These are phyloP conservation scores for Parmelia sp. DNA, from an alignment of 495 filamentous ascomycete species.

Conservation along the genomic window DNA sequence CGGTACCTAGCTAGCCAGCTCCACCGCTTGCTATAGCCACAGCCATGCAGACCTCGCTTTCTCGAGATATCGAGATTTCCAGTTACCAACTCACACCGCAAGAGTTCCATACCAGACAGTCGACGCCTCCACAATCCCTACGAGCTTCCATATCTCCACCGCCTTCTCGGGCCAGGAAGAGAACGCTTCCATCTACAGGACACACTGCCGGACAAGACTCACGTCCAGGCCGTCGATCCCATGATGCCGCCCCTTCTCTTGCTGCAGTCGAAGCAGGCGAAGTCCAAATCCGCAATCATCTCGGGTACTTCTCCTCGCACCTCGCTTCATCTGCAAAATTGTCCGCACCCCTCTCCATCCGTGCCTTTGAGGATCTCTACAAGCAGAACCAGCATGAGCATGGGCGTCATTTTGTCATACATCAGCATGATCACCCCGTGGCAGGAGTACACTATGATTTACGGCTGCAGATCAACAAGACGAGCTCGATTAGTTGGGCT, in stretches of 20 bases:
- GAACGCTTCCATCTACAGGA: background rate
- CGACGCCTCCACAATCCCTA: constrained; percentile 17
- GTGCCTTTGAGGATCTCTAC: constrained; percentile 49
- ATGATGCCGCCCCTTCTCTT: constrained; percentile 21
- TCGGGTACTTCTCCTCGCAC: constrained; percentile 44
- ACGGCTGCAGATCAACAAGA: constrained; percentile 57
- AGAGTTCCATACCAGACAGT: background rate
- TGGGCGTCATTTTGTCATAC: constrained; percentile 58
- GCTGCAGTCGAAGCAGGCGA: constrained; percentile 55
- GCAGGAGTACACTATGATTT: constrained; percentile 61
- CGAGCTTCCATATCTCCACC: constrained; percentile 23
- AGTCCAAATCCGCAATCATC: constrained; percentile 46
- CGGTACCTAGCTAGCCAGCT: background rate
- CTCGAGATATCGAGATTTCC: background rate
- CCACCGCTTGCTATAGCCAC: background rate
- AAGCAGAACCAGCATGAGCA: constrained; percentile 38
- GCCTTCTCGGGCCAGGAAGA: constrained; percentile 12
- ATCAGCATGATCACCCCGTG: constrained; percentile 65
- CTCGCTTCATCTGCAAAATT: constrained; percentile 29
- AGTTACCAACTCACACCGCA: background rate
- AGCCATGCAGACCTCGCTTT: constrained; percentile 2
- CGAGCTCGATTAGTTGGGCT: constrained; percentile 57
- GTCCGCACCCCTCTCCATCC: constrained; percentile 39
- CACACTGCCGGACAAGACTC: background rate
- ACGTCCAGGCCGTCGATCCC: background rate